A percentile compares a stretch with the other conserved stretches of the same genome.
Evolutionary conservation across 1,139 yeast species (phyloP).

Genomic region (Spencermartinsiella ligniputridi): DNA sequence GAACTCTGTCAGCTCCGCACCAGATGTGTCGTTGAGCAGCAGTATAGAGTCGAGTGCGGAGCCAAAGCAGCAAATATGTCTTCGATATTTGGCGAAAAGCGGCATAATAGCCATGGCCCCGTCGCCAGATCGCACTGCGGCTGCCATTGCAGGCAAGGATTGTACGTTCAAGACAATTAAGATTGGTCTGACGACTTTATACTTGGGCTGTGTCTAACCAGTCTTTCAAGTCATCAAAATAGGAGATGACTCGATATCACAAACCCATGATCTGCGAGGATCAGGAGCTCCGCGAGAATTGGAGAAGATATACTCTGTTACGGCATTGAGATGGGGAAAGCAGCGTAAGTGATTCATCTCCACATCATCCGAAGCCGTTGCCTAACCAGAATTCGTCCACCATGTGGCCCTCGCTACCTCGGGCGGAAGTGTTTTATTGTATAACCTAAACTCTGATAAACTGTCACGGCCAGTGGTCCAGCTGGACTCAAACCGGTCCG

Average conservation of each 20-base stretch:
- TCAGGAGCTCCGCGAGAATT: slow-evolving; percentile 24
- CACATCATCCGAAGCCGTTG: too few relatives aligned
- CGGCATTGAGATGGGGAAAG: slow-evolving; percentile 37
- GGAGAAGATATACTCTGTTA: slow-evolving; percentile 32
- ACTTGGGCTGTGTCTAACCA: slow-evolving; percentile 16
- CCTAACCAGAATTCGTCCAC: slow-evolving; percentile 17
- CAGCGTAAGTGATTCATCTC: slow-evolving; percentile 12
- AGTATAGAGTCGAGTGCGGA: slow-evolving; percentile 1
- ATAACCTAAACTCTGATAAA: slow-evolving; percentile 41
- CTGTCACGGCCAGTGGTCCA: slow-evolving; percentile 33
- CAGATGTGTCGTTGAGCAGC: slow-evolving; percentile 6
- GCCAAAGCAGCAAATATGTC: not conserved
- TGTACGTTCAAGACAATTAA: slow-evolving; percentile 16
- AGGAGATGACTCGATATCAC: slow-evolving; percentile 16
- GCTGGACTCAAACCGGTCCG: slow-evolving; percentile 74
- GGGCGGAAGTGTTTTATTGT: slow-evolving; percentile 39
- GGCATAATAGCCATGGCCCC: slow-evolving; percentile 31
- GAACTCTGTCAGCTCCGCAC: slow-evolving; percentile 1
- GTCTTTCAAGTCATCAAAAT: slow-evolving; percentile 29
- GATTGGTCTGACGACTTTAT: too few relatives aligned
- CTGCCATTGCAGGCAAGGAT: slow-evolving; percentile 33
- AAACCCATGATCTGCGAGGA: slow-evolving; percentile 19
- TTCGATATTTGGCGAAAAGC: slow-evolving; percentile 22
- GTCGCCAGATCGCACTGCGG: slow-evolving; percentile 25
- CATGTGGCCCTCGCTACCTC: slow-evolving; percentile 30